phyloP scores from a whole-genome alignment of 805 yeast genomes.

The Starmerella vaccinii region DNA sequence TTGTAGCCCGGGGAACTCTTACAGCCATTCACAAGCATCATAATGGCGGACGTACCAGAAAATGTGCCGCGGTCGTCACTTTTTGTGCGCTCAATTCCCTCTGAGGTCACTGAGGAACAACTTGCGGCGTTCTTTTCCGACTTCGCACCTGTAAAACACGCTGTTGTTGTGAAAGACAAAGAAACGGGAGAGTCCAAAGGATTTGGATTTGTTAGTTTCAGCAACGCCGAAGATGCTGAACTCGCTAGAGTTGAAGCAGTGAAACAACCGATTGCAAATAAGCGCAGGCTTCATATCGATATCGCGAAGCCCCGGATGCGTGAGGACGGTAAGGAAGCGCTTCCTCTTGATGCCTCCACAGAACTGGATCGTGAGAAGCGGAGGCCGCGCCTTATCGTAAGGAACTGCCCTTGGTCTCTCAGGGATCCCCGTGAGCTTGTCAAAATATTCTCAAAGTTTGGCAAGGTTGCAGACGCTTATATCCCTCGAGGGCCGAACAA shows the following conservation, averaged over 20 bases:
- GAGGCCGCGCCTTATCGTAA: conserved; percentile 72
- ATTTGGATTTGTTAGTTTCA: conserved; percentile 90
- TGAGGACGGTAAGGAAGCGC: conserved; percentile 24
- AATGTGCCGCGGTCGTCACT: conserved; percentile 32
- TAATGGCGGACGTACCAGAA: background rate
- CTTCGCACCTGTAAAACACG: conserved; percentile 90
- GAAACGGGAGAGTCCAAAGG: conserved; percentile 70
- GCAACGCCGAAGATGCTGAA: conserved; percentile 70
- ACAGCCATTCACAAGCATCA: background rate
- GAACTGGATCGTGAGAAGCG: conserved; percentile 44
- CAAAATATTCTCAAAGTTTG: conserved; percentile 62
- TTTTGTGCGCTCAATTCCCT: conserved; percentile 79
- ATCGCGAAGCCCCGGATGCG: conserved; percentile 90
- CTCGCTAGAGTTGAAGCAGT: conserved; percentile 61
- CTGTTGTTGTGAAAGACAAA: conserved; percentile 74
- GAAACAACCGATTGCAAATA: conserved; percentile 49
- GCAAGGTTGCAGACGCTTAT: conserved; percentile 77
- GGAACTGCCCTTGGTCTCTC: conserved; percentile 95
- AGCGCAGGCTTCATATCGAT: conserved; percentile 62
- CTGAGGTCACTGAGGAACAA: conserved; percentile 68
- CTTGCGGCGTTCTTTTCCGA: conserved; percentile 78
- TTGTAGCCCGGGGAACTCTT: background rate
- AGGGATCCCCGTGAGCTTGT: conserved; percentile 63
- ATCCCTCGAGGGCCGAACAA: conserved; percentile 86
- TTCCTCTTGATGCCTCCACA: conserved; percentile 12